Percentiles rank a stretch among this genome's conserved stretches.
Evolutionary conservation across 2,329 filamentous ascomycete genomes (phyloP).

Genomic region (Chrysoporthe cubensis): DNA sequence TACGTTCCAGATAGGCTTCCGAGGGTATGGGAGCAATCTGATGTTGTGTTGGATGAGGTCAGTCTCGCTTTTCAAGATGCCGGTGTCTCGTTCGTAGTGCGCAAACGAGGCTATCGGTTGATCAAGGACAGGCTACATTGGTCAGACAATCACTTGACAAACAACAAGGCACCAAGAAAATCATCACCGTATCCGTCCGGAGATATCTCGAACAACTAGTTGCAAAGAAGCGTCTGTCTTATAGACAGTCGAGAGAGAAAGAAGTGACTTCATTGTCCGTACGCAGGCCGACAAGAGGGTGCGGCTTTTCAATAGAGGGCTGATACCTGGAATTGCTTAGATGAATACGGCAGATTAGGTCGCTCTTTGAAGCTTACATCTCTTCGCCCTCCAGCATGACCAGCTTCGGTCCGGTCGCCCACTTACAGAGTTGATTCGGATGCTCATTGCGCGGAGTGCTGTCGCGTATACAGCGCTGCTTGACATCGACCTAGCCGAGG

Average conservation of each 20-base stretch:
- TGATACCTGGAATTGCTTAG: background rate
- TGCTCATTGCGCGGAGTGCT: too few relatives aligned
- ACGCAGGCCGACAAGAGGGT: background rate
- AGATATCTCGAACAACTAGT: too few relatives aligned
- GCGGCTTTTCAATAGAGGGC: background rate
- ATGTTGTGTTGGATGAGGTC: background rate
- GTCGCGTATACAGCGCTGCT: too few relatives aligned
- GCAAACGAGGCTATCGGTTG: background rate
- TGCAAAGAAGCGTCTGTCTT: too few relatives aligned
- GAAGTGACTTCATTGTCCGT: too few relatives aligned
- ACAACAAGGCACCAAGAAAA: background rate
- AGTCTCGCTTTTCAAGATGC: background rate
- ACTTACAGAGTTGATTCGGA: too few relatives aligned
- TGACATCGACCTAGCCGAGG: too few relatives aligned
- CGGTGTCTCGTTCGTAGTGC: background rate
- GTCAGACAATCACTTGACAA: background rate
- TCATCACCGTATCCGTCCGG: background rate
- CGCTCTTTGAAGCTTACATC: background rate
- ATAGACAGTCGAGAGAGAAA: too few relatives aligned
- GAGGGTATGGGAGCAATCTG: background rate
- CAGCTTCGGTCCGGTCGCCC: too few relatives aligned
- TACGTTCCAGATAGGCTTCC: background rate
- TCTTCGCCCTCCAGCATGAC: too few relatives aligned
- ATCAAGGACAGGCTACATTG: background rate
- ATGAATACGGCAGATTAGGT: background rate